Percentiles rank a stretch among this genome's conserved stretches.
These are phyloP conservation scores for Aspergillus quadrilineatus DNA, from an alignment of 2,329 filamentous ascomycete genomes.

Conservation along the genomic window DNA sequence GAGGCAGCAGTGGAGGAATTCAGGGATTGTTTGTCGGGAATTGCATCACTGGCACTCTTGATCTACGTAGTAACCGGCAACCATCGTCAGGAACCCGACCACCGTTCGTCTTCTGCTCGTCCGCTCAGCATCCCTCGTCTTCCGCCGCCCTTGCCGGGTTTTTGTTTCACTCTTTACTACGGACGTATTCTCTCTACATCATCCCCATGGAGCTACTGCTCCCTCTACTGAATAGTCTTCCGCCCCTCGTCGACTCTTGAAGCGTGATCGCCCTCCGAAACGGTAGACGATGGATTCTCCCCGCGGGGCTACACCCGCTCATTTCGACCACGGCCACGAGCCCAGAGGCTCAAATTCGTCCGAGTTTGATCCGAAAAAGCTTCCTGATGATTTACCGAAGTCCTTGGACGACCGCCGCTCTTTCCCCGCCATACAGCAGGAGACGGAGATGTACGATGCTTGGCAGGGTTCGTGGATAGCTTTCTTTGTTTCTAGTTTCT, in stretches of 20 bases:
- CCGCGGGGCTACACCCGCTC: conserved; percentile 30
- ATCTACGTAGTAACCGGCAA: conserved; percentile 4
- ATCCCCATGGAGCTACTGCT: conserved; percentile 24
- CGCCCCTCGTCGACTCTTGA: conserved; percentile 19
- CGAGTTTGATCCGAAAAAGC: conserved; percentile 31
- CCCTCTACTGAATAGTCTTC: conserved; percentile 11
- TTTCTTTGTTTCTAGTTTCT: not conserved
- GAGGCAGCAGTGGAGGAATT: not conserved
- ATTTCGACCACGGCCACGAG: conserved; percentile 24
- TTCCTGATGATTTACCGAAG: conserved; percentile 84
- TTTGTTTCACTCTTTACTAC: not conserved
- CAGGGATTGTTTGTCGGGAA: not conserved
- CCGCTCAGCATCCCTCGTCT: not conserved
- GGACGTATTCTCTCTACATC: not conserved
- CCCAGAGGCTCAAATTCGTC: conserved; percentile 18
- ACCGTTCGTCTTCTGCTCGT: not conserved
- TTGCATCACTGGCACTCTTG: conserved; percentile 15
- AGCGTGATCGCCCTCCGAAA: conserved; percentile 1
- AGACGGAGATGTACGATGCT: conserved; percentile 97
- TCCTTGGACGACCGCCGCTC: conserved; percentile 84
- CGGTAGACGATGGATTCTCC: conserved; percentile 35
- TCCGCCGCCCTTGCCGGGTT: not conserved
- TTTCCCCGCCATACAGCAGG: conserved; percentile 66
- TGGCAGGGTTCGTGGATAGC: conserved; percentile 75
- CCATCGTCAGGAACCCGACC: conserved; percentile 6